Evolutionary conservation across 768 basidiomycete genomes (phyloP), one percentile per base, ranked within the genome.

Genomic region (Pleurotus cornucopiae): DNA sequence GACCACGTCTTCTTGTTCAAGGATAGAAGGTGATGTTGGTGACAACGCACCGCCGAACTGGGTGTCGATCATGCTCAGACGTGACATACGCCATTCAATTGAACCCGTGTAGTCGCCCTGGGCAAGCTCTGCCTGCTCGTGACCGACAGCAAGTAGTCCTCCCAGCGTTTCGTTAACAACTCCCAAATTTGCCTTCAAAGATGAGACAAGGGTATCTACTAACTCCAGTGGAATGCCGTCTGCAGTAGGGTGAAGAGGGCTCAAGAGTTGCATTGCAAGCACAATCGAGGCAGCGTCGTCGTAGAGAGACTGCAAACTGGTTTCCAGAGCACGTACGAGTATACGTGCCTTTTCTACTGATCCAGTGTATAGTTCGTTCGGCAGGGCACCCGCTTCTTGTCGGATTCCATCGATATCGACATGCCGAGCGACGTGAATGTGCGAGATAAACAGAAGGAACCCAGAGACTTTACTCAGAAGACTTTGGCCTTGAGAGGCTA

Each of bases 331-430:
- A 39, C 90, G 82, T 16, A 90, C 78, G 18, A 91, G 77, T 6
- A 74, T 62, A 26, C 88, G 78, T 16, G 89, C 92, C 56, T 77
- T 83, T 45, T 84, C 83, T 2, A 94, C 86, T 16, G 84, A 83
- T 59, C 83, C 78, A 12, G 75, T 65, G 64, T 91, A 92, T 34
- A 74, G 65, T 16, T 79, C 73, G 60, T 81, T 80, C 5, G 76
- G 67, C 12, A 74, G 64, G 7, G 71, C 73, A 1, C 75, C 71
- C 25, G 51, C 20, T 11, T 82, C 78, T 58, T 79, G 75, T 23
- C 75, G 76, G 58, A 88, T 78, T 13, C 87, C 88, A 61, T 93
- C 89, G 57, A 94, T 82, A 65, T 94, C 94, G 58, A 95, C 84
- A 66, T 86, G 83, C 26, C 84, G 81, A 16, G 91, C 91, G 53